Evolutionary conservation across 1,284 basidiomycete genomes (phyloP).

Genomic region (Ceratobasidium sp.): DNA sequence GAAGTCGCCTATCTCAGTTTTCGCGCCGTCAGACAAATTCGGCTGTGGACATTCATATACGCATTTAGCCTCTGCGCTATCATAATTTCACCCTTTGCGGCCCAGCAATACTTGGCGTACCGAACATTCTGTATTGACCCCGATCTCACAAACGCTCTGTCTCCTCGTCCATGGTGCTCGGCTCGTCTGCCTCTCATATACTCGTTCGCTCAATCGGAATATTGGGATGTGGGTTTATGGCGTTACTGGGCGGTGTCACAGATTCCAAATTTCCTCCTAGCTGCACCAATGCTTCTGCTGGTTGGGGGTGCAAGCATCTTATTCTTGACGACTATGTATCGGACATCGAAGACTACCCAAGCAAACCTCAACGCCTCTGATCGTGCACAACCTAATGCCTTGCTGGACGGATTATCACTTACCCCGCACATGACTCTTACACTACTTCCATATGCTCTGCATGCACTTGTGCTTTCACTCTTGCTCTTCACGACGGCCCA

Average conservation of each 20-base stretch:
- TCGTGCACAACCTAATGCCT: background rate
- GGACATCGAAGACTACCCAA: too few species aligned
- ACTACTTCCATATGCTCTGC: slow-evolving; percentile 73
- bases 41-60: slow-evolving; percentile 54
- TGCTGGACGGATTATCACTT: background rate
- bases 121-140: slow-evolving; percentile 68
- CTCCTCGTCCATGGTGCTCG: slow-evolving; percentile 74
- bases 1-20: too few species aligned
- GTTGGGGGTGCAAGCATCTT: slow-evolving; percentile 53
- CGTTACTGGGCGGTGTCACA: slow-evolving; percentile 88
- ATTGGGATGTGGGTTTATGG: slow-evolving; percentile 91
- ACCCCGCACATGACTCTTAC: background rate
- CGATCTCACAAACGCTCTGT: background rate
- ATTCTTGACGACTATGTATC: background rate
- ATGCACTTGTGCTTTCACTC: slow-evolving; percentile 71
- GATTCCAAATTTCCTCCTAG: slow-evolving; percentile 88
- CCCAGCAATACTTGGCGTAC: slow-evolving; percentile 78
- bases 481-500: slow-evolving; percentile 86
- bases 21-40: background rate
- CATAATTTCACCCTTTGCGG: slow-evolving; percentile 73
- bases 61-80: slow-evolving; percentile 63
- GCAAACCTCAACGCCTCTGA: background rate
- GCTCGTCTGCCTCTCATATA: slow-evolving; percentile 77
- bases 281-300: slow-evolving; percentile 74
- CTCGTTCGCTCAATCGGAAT: slow-evolving; percentile 81